These are phyloP conservation scores for Fusarium sp. DNA, from an alignment of 2,329 filamentous ascomycete genomes.

Conservation along the genomic window DNA sequence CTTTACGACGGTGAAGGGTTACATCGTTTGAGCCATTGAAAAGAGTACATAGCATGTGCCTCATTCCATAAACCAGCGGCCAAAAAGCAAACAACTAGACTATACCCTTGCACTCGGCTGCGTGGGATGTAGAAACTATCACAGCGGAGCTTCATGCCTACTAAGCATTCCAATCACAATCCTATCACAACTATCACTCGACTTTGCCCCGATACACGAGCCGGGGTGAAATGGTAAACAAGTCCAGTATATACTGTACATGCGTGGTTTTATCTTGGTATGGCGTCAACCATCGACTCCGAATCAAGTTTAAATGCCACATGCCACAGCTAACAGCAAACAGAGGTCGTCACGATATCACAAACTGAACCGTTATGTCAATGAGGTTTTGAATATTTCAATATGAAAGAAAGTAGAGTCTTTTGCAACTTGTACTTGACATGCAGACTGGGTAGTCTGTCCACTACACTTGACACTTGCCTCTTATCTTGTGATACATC, in stretches of 20 bases:
- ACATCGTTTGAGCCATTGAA: conserved; percentile 16
- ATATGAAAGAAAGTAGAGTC: neutral
- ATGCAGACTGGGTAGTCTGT: neutral
- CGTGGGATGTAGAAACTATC: neutral
- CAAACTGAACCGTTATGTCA: no score
- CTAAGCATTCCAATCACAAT: conserved; percentile 17
- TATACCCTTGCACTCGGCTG: conserved; percentile 7
- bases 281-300: no score
- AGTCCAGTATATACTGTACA: no score
- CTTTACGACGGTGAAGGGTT: conserved; percentile 4
- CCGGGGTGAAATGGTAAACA: no score
- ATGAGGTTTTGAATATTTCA: no score
- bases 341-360: no score
- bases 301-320: no score
- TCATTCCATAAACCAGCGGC: conserved; percentile 4
- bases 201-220: no score
- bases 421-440: neutral
- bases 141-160: conserved; percentile 7
- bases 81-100: conserved; percentile 3
- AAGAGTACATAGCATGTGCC: conserved; percentile 5
- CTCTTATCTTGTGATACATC: neutral
- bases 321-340: no score
- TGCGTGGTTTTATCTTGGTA: no score
- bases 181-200: conserved; percentile 5
- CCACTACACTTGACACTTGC: no score